These are phyloP conservation scores for Parachaetomium inaequale DNA, from an alignment of 495 filamentous ascomycete species.

Conservation along the genomic window DNA sequence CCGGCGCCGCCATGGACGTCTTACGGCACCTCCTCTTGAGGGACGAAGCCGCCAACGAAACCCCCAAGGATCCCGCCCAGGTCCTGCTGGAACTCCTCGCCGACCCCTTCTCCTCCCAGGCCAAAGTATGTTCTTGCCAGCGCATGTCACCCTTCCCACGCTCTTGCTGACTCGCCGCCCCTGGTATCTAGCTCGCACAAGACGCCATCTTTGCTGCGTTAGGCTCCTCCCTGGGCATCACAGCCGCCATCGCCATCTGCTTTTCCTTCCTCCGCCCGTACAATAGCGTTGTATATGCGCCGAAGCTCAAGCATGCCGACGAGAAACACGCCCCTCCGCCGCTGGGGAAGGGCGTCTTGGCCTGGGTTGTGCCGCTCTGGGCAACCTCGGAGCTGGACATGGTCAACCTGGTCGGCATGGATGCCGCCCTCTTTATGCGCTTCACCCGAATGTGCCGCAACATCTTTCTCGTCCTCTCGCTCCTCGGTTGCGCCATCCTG, in stretches of 20 bases:
- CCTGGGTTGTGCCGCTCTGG: slow-evolving; percentile 78
- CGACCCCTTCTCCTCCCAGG: slow-evolving; percentile 48
- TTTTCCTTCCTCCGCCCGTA: slow-evolving; percentile 91
- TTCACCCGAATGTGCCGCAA: slow-evolving; percentile 90
- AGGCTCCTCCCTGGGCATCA: slow-evolving; percentile 74
- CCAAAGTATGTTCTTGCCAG: slow-evolving; percentile 33
- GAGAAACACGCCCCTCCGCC: slow-evolving; percentile 90
- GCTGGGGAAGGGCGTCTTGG: slow-evolving; percentile 77
- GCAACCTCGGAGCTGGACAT: slow-evolving; percentile 70
- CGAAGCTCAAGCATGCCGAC: slow-evolving; percentile 89
- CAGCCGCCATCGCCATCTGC: slow-evolving; percentile 63
- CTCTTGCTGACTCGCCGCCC: not conserved
- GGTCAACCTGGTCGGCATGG: slow-evolving; percentile 76
- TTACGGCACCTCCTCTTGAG: slow-evolving; percentile 22
- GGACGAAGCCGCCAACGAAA: slow-evolving; percentile 10
- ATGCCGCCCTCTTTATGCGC: slow-evolving; percentile 85
- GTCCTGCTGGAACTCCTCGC: slow-evolving; percentile 44
- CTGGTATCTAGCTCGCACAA: slow-evolving; percentile 35
- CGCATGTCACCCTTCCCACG: not conserved
- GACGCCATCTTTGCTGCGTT: slow-evolving; percentile 69
- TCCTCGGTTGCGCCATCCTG: slow-evolving; percentile 73
- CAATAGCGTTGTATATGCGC: slow-evolving; percentile 88
- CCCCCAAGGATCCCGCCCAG: slow-evolving; percentile 22
- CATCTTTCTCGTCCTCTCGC: slow-evolving; percentile 69
- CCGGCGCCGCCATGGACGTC: slow-evolving; percentile 16